Conservation (phyloP, 1,284 basidiomycete species). For the Trametes hirsuta region DNA sequence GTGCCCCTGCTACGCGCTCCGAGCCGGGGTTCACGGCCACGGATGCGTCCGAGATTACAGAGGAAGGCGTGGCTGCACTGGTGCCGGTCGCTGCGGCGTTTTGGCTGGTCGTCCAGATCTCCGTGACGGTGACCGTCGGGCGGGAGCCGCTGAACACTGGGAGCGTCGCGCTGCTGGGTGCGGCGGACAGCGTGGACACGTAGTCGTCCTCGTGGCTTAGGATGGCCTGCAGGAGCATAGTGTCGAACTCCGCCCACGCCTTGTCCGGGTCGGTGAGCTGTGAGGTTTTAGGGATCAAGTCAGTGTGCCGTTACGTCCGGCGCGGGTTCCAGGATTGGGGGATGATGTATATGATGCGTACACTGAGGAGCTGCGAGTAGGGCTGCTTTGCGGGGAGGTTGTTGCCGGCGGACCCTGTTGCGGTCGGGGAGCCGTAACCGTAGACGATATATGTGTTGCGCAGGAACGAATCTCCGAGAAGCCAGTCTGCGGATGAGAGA, state of each 20-base stretch:
- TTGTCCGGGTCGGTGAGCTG: slow-evolving; percentile 7
- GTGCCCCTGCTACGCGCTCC: background rate
- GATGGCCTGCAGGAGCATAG: background rate
- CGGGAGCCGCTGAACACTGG: background rate
- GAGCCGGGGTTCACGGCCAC: background rate
- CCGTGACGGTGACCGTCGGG: background rate
- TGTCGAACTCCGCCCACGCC: slow-evolving; percentile 7
- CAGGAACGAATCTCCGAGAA: slow-evolving; percentile 15
- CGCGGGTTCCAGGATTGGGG: too few relatives aligned
- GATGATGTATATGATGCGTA: background rate
- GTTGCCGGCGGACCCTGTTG: too few relatives aligned
- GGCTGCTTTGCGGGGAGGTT: slow-evolving; percentile 1
- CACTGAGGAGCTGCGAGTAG: slow-evolving; percentile 20
- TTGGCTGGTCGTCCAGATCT: slow-evolving; percentile 2
- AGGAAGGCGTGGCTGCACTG: background rate
- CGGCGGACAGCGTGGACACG: background rate
- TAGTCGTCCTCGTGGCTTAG: background rate
- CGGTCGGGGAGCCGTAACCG: slow-evolving; percentile 12
- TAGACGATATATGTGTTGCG: slow-evolving; percentile 17
- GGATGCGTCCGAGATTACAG: background rate
- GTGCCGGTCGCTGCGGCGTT: background rate
- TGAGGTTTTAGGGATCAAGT: background rate
- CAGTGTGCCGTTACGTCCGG: background rate
- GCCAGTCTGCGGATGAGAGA: slow-evolving; percentile 1
- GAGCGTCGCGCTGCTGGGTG: background rate